Evolutionary conservation across 2,329 filamentous ascomycete species (phyloP), one percentile per base, ranked within the genome.

Genomic region (Trichoderma arundinaceum): DNA sequence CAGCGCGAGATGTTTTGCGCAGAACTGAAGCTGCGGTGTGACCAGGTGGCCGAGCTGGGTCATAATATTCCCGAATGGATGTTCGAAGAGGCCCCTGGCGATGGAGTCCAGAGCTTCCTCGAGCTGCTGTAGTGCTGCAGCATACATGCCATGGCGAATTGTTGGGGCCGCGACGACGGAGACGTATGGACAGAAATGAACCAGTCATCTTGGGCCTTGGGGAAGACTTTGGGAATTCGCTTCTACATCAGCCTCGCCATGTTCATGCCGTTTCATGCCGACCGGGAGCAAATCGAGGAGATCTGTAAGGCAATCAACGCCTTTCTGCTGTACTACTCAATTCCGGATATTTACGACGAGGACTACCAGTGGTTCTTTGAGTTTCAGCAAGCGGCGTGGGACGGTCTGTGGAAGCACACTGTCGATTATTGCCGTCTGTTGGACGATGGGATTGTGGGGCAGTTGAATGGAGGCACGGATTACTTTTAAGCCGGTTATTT

Each of bases 11-110:
- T 63, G 60, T 63, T 63, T 15, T 22, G 39, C 17, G 60, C 60
- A 8, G 60, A 63, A n/a, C 60, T 63, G 60, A 63, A 63, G 60
- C 39, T 63, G 60, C 60, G 60, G 28, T 63, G 60, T 28, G 60
- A 63, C 49, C 19, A 17, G 8, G 60, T 63, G 15, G 32, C 32
- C 3, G 39, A 46, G 48, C 28, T 35, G 9, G 60, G 39, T 9
- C 19, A 46, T 17, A 15, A 3, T 28, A 53, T 63, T n/a, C 60
- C 60, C 1, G 49, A 38, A n/a, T 63, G 60, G 60, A 63, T 63
- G 17, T 38, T 19, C 13, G 49, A 44, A n/a, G 60, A 63, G 13
- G 17, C 9, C 5, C 60, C 60, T 17, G 60, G 60, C 13, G 60
- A 63, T 7, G 60, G 60, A 8, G 60, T 63, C 17, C 60, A 63